Conservation (phyloP, 768 basidiomycete genomes). For the Neoboletus brunneissimus region DNA sequence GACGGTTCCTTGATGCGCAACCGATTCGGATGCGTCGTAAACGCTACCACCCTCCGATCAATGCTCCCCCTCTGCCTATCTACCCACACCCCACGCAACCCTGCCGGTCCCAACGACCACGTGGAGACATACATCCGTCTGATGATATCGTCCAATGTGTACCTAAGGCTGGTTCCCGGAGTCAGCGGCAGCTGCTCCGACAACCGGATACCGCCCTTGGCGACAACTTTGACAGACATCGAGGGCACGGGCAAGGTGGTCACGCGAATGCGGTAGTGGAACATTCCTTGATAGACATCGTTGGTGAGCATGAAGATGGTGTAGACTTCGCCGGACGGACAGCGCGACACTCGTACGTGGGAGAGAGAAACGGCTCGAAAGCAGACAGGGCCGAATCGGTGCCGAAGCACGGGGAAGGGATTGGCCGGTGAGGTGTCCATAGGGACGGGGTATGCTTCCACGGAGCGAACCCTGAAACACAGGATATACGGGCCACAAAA, state of each 20-base stretch:
- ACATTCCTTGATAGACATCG: constrained; percentile 47
- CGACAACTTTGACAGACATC: constrained; percentile 42
- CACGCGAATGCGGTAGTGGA: constrained; percentile 43
- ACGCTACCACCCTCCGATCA: constrained; percentile 19
- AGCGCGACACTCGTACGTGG: constrained; percentile 33
- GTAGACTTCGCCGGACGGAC: constrained; percentile 37
- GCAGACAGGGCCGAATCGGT: constrained; percentile 30
- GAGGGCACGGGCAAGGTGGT: constrained; percentile 25
- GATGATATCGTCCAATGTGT: not conserved
- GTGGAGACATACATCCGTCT: constrained; percentile 12
- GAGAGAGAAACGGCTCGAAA: constrained; percentile 41
- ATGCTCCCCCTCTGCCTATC: constrained; percentile 16
- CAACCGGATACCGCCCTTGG: not conserved
- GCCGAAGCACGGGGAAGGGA: constrained; percentile 18
- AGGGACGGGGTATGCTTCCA: constrained; percentile 40
- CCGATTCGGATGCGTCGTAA: constrained; percentile 15
- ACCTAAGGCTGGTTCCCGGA: not conserved
- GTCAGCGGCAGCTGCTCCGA: not conserved
- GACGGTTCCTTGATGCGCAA: not conserved
- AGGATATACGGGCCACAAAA: constrained; percentile 51
- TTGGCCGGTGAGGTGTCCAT: constrained; percentile 6
- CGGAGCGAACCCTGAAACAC: constrained; percentile 47
- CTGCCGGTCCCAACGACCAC: constrained; percentile 19
- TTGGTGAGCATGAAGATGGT: constrained; percentile 42
- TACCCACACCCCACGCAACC: constrained; percentile 27